Percentiles rank a stretch among this genome's conserved stretches.
phyloP scores from a whole-genome alignment of 1,284 basidiomycete genomes.

The Leucoagaricus sp. region DNA sequence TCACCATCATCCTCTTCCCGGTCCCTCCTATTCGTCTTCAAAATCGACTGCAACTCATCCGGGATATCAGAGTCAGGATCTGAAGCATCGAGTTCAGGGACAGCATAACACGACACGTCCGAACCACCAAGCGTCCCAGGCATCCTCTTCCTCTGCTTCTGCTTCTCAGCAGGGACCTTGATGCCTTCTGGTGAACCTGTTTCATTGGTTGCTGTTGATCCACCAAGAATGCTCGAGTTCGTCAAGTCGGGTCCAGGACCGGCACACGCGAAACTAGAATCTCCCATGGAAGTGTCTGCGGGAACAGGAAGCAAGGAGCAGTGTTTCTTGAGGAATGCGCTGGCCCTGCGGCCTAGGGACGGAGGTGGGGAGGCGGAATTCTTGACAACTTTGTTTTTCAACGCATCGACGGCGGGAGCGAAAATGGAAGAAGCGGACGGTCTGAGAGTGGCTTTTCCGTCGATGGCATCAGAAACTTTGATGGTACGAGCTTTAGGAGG shows the following conservation, averaged over 20 bases:
- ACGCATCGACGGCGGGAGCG: neutral
- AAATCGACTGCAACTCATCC: constrained; percentile 66
- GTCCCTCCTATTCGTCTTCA: constrained; percentile 51
- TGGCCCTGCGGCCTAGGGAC: constrained; percentile 12
- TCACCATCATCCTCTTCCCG: constrained; percentile 42
- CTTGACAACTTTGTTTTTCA: neutral
- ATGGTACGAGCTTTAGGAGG: constrained; percentile 36
- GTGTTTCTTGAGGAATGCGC: constrained; percentile 10
- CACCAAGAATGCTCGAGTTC: no score
- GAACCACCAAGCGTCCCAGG: constrained; percentile 65
- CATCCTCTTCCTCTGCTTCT: constrained; percentile 57
- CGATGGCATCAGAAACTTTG: neutral
- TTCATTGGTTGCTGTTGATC: no score
- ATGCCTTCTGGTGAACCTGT: neutral
- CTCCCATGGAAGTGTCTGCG: neutral
- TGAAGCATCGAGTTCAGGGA: constrained; percentile 46
- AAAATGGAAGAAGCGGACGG: constrained; percentile 11
- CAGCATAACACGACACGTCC: constrained; percentile 42
- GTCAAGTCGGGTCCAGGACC: neutral
- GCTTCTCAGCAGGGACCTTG: constrained; percentile 39
- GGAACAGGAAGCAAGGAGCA: constrained; percentile 13
- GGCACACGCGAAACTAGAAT: constrained; percentile 1
- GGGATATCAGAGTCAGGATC: constrained; percentile 78
- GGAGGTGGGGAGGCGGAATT: constrained; percentile 7
- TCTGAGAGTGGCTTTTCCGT: constrained; percentile 8